Evolutionary conservation across 345 rosid genomes (phyloP).

Genomic region (Pistacia integerrima): DNA sequence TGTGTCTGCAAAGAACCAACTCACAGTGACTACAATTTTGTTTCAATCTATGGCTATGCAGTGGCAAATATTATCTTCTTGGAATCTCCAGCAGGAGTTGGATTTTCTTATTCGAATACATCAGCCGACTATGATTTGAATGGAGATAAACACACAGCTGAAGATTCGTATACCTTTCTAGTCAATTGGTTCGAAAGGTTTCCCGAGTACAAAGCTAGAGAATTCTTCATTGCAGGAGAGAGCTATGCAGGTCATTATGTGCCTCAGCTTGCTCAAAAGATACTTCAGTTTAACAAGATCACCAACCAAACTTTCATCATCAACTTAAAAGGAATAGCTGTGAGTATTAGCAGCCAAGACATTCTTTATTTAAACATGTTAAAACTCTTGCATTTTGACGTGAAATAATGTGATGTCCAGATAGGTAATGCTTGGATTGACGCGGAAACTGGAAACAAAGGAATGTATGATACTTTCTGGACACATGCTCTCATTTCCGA

Average conservation of each 20-base stretch:
- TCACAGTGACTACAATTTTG: neutral
- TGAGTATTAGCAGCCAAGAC: neutral
- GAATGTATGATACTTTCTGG: constrained; percentile 8
- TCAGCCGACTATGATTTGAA: constrained; percentile 29
- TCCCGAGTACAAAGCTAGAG: constrained; percentile 36
- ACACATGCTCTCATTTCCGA: constrained; percentile 14
- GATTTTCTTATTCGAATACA: constrained; percentile 42
- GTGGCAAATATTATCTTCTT: constrained; percentile 41
- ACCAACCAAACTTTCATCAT: neutral
- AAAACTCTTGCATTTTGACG: neutral
- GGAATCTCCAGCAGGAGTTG: constrained; percentile 46
- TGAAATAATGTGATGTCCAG: neutral
- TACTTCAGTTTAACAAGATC: constrained; percentile 7
- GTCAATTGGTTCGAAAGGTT: constrained; percentile 47
- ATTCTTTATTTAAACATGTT: neutral
- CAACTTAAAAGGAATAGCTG: constrained; percentile 11
- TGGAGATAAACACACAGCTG: constrained; percentile 37
- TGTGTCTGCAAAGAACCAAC: neutral
- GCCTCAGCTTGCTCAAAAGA: constrained; percentile 41
- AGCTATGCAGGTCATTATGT: constrained; percentile 48
- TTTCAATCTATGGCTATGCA: constrained; percentile 2
- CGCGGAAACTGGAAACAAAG: constrained; percentile 5
- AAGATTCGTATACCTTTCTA: constrained; percentile 31
- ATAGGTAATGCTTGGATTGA: constrained; percentile 17
- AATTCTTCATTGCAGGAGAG: constrained; percentile 41